Evolutionary conservation across 257 asterid genomes (phyloP), one percentile per base, ranked within the genome.

Genomic region (Datura wrightii): DNA sequence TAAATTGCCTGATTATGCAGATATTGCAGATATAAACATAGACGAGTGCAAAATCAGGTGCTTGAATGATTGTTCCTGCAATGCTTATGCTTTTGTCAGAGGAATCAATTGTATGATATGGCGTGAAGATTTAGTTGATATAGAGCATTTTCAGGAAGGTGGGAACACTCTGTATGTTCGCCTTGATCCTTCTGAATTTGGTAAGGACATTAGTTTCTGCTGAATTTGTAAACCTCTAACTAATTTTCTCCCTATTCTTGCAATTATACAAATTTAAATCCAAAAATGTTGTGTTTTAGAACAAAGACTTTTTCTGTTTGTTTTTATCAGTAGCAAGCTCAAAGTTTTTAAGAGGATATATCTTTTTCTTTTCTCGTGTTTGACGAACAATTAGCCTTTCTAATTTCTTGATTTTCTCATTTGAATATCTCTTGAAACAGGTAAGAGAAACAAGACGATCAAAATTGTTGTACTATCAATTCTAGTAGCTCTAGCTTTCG

Each of bases 1-100:
- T 15, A 95, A 95, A 46, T 79, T 95, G 92, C 99, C 99, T 0
- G 99, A 95, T 82, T 91, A 87, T 41, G 88, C 93, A 71, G 91
- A 89, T 76, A 80, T 72, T 66, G 88, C 83, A 37, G 91, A 90
- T 34, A 0, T 81, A 46, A 76, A 10, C 78, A 41, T 2, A 34
- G 8, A 76, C 2, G 92, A 65, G 10, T 95, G 99, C 79, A 46
- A 62, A 80, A 82, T 54, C 2, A 13, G 44, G 87, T 95, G 99
- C 80, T 60, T 89, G 87, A 65, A 14, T 65, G 92, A 92, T 83
- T 95, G 99, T 82, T 92, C 96, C 0, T 95, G 99, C 85, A 84
- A 85, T 11, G 98, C 93, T 0, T 95, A 85, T 80, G 92, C 98
- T 37, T 86, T 37, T 87, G 93, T 91, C 41, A 87, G 48, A 48